Base-by-base conservation (phyloP, 225 moss, liverwort and hornwort genomes). In the Takakia lepidozioides region DNA sequence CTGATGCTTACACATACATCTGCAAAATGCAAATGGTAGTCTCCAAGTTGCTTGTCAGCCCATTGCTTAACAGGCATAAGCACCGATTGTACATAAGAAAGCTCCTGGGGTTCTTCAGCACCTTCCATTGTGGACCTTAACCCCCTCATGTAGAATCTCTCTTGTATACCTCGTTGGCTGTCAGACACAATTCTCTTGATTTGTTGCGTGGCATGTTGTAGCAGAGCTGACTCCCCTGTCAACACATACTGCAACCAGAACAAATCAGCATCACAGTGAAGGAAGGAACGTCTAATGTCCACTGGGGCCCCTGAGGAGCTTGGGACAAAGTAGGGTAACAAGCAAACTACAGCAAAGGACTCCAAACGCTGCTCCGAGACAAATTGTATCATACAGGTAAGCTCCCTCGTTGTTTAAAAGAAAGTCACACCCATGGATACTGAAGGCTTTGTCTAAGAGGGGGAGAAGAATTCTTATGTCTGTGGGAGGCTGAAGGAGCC, bases 101-200 rank as follows among this genome's bases (percentile, higher is more conserved):
- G 71, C 60, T 86, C 86, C 66, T 74, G 76, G 25, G 70, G 59
- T 35, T 77, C 83, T 39, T 86, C 74, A 60, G 62, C 60, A 45
- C 77, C 81, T 60, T 89, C 83, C 56, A 78, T 52, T 42, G 53
- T 62, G 34, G 89, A 75, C 60, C 78, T 66, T 49, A 93, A 43
- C 29, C 73, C 78, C 66, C 76, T 78, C 53, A 93, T 59, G 58
- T 89, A 89, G 25, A 83, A 86, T 67, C 93, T 76, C 55, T 93
- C 93, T 66, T 86, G 83, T 16, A 74, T 67, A 71, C 86, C 86
- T 28, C 89, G 86, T 61, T 93, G 93, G 38, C 78, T 79, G 66
- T 93, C 93, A 48, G 88, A 88, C 16, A 81, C 66, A 49, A 93
- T 86, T 65, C 78, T 86, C 71, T 93, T 93, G 78, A 89, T 70